Conservation (phyloP, 108 stramenopile species). For the Cyclotella choctawhatcheeana region DNA sequence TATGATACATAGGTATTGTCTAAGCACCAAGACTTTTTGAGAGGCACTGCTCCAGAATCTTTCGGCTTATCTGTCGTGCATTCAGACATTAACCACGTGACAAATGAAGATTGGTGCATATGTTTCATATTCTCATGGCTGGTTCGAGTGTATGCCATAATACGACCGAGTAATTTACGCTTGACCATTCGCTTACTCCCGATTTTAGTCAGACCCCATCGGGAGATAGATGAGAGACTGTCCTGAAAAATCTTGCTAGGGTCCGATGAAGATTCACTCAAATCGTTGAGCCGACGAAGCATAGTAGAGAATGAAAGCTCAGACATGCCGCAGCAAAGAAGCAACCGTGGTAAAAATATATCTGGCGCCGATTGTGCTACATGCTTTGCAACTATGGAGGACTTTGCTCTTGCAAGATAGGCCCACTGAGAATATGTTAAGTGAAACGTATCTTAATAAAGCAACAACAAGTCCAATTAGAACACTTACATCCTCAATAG, state of each 20-base stretch:
- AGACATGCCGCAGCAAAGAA: conserved; percentile 81
- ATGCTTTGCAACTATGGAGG: conserved; percentile 62
- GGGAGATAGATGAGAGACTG: conserved; percentile 59
- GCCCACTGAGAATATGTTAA: conserved; percentile 75
- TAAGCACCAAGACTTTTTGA: no score
- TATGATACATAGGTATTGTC: no score
- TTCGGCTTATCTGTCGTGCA: no score
- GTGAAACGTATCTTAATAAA: neutral
- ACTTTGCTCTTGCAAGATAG: conserved; percentile 67
- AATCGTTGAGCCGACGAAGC: conserved; percentile 65
- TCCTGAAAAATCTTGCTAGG: conserved; percentile 46
- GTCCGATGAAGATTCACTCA: conserved; percentile 56
- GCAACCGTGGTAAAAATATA: conserved; percentile 65
- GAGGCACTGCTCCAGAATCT: no score
- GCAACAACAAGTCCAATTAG: neutral
- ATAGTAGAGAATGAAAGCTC: conserved; percentile 64
- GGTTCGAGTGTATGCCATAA: conserved; percentile 65
- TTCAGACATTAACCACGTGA: conserved; percentile 53
- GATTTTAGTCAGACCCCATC: conserved; percentile 67
- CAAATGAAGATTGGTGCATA: conserved; percentile 38
- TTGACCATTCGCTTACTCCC: conserved; percentile 53
- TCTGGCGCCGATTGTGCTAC: conserved; percentile 72
- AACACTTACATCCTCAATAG: conserved; percentile 65
- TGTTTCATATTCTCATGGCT: conserved; percentile 27
- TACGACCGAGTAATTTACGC: conserved; percentile 63